These are phyloP conservation scores for Clitopilus hobsonii DNA, from an alignment of 768 basidiomycete genomes.

Conservation along the genomic window DNA sequence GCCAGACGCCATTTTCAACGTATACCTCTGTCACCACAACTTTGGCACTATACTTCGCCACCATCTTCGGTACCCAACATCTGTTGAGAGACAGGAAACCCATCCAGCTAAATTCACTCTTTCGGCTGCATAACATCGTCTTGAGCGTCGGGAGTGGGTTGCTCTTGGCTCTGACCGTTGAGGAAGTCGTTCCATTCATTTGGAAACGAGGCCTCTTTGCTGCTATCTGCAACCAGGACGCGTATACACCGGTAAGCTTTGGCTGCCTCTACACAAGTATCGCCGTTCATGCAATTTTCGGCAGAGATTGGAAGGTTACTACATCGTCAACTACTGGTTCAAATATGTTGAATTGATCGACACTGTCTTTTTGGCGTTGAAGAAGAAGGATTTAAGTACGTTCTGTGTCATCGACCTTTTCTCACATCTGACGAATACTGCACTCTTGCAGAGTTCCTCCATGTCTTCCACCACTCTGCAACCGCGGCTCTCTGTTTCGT, in stretches of 20 bases:
- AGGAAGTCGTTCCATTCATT: constrained; percentile 83
- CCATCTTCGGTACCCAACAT: constrained; percentile 81
- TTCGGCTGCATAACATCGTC: constrained; percentile 88
- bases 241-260: constrained; percentile 82
- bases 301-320: constrained; percentile 90
- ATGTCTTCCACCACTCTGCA: constrained; percentile 99
- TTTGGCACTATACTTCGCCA: constrained; percentile 76
- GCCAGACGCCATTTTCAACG: constrained; percentile 80
- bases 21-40: constrained; percentile 64
- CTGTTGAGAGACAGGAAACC: constrained; percentile 78
- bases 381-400: constrained; percentile 96
- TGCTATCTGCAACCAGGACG: constrained; percentile 67
- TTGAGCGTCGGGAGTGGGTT: constrained; percentile 79
- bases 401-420: neutral
- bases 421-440: neutral
- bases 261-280: neutral
- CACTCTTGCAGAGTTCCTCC: constrained; percentile 72
- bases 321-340: constrained; percentile 99
- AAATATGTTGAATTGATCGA: constrained; percentile 96
- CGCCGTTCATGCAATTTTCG: neutral
- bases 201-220: constrained; percentile 68
- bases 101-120: constrained; percentile 73
- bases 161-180: constrained; percentile 80
- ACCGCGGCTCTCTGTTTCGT: constrained; percentile 93
- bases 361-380: constrained; percentile 94